Conservation (phyloP, 768 basidiomycete genomes). For the Russula dissimulans region DNA sequence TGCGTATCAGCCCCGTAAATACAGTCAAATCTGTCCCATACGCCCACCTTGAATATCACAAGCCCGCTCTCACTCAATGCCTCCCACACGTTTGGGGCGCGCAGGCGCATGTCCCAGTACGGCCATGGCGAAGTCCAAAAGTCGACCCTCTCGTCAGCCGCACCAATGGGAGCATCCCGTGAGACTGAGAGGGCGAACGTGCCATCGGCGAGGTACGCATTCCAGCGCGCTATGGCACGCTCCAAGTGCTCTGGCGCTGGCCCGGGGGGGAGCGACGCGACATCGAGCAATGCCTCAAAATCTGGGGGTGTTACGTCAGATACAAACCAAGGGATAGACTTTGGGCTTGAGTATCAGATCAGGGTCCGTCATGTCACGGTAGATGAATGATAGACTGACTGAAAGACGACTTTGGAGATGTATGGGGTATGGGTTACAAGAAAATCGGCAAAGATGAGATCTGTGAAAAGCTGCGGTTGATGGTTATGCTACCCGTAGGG, state of each 20-base stretch:
- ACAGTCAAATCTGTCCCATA: background rate
- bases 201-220: constrained; percentile 55
- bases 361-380: background rate
- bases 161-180: constrained; percentile 45
- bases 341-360: constrained; percentile 48
- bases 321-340: constrained; percentile 95
- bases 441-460: constrained; percentile 89
- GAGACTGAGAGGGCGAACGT: constrained; percentile 68
- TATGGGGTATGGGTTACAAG: constrained; percentile 83
- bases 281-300: constrained; percentile 39
- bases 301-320: constrained; percentile 88
- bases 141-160: constrained; percentile 30
- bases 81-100: constrained; percentile 42
- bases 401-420: constrained; percentile 76
- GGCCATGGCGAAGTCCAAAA: constrained; percentile 74
- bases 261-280: constrained; percentile 21
- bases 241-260: constrained; percentile 36
- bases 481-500: background rate
- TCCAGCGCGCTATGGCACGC: constrained; percentile 64
- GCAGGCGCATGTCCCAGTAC: constrained; percentile 62
- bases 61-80: constrained; percentile 48
- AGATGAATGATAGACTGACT: constrained; percentile 42
- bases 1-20: background rate
- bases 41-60: constrained; percentile 72
- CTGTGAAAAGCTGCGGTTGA: constrained; percentile 68